phyloP scores from a whole-genome alignment of 306 rosid genomes.

The Quillaja saponaria region DNA sequence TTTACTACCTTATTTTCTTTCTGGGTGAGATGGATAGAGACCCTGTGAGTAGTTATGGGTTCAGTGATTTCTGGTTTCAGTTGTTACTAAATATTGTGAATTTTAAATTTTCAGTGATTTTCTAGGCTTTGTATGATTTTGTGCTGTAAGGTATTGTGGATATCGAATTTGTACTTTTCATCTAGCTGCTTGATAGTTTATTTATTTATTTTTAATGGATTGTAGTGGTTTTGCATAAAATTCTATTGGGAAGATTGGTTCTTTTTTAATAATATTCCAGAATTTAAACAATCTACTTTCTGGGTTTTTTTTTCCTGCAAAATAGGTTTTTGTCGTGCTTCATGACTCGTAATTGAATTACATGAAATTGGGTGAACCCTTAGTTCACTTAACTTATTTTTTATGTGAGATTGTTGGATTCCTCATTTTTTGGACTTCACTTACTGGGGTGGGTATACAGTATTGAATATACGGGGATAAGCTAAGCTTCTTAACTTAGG shows the following conservation, averaged over 20 bases:
- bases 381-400: slow-evolving; percentile 17
- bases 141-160: too few relatives aligned
- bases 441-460: slow-evolving; percentile 9
- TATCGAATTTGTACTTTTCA: too few relatives aligned
- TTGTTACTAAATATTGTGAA: slow-evolving; percentile 27
- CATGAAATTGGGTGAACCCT: slow-evolving; percentile 18
- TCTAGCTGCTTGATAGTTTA: slow-evolving; percentile 7
- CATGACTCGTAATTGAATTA: slow-evolving; percentile 12
- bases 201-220: slow-evolving; percentile 21
- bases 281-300: slow-evolving; percentile 9
- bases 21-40: too few relatives aligned
- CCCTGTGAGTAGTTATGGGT: too few relatives aligned
- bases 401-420: slow-evolving; percentile 18
- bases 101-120: slow-evolving; percentile 3
- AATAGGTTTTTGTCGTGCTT: neutral
- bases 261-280: too few relatives aligned
- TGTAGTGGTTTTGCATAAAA: neutral
- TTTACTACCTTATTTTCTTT: too few relatives aligned
- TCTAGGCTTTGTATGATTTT: too few relatives aligned
- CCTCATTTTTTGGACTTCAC: slow-evolving; percentile 7
- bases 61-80: slow-evolving; percentile 11
- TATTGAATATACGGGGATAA: too few relatives aligned
- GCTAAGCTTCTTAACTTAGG: too few relatives aligned
- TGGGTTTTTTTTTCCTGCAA: slow-evolving; percentile 25
- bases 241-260: neutral